Base-by-base conservation (phyloP, 352 stramenopile genomes). In the Thalassiosira mediterranea region DNA sequence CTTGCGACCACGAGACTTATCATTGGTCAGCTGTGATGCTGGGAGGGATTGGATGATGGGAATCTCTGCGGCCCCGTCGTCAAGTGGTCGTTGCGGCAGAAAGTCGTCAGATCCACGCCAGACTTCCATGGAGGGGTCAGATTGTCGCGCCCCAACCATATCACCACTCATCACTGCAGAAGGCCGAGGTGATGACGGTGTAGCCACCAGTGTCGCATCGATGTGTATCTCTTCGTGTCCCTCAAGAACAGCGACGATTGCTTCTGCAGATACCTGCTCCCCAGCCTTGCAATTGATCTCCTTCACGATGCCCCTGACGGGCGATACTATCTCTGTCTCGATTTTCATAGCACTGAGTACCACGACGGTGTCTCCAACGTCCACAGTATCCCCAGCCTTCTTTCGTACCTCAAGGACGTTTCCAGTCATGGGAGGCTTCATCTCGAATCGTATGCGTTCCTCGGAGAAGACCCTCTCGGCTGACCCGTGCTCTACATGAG, bases 281-380 rank as follows among this genome's bases (percentile, higher is more conserved):
- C 74, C 74, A 8, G 67, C 68, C 44, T 60, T 68, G 38, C 53
- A 74, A 67, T 68, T 56, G 13, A 83, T 68, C 32, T 78, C 66
- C 26, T 52, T 53, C 10, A 83, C 74, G 28, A 79, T 40, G 11
- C 75, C 75, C 46, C 68, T 76, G n/a, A 78, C 42, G 32, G 75
- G 75, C 17, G 67, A 76, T 1, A 76, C 51, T 46, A 83, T 83
- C 56, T 79, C 68, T 5, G 75, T 83, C 44, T 83, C 75, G 37
- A 83, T 83, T 58, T 83, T 83, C 75, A 83, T 83, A 10, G 75
- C 75, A 42, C 62, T 73, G 10, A 83, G 57, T 42, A 79, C 37
- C 0, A 79, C 44, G 25, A 83, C 31, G 8, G 63, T 58, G 17
- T 83, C 68, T 49, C 75, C 75, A 28, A 76, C 58, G 28, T 83